These are phyloP conservation scores for Leishmania mexicana DNA, from an alignment of 208 protist genomes.

Conservation along the genomic window DNA sequence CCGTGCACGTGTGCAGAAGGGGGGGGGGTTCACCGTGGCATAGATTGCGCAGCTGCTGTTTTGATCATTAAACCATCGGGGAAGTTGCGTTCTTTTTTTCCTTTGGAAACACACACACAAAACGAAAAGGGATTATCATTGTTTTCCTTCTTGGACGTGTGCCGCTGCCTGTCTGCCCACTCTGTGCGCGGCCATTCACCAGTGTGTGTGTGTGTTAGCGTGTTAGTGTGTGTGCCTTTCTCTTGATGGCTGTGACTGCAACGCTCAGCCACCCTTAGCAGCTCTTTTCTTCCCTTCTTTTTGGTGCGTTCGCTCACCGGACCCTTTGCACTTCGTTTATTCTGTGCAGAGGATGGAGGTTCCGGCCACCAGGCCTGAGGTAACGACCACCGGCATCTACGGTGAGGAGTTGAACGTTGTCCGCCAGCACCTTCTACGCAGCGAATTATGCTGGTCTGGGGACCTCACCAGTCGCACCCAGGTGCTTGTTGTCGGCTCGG, in stretches of 20 bases:
- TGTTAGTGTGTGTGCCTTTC: no score
- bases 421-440: conserved; percentile 29
- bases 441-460: conserved; percentile 38
- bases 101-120: not conserved
- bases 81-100: not conserved
- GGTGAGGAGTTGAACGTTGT: conserved; percentile 43
- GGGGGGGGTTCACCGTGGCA: not conserved
- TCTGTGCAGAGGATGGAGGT: conserved; percentile 23
- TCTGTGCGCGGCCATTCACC: not conserved
- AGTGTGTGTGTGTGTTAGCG: no score
- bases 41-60: not conserved
- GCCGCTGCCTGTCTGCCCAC: not conserved
- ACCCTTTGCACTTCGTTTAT: not conserved
- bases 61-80: not conserved
- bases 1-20: not conserved
- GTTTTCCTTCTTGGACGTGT: not conserved
- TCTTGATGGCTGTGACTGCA: not conserved
- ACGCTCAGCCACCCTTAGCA: not conserved
- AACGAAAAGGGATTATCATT: not conserved
- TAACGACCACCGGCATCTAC: conserved; percentile 66
- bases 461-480: conserved; percentile 49
- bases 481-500: conserved; percentile 47
- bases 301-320: not conserved
- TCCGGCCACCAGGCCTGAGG: conserved; percentile 43
- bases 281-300: not conserved